A percentile compares a stretch with the other conserved stretches of the same genome.
phyloP scores from a whole-genome alignment of 2,329 filamentous ascomycete species.

The Paecilomyces formosus region DNA sequence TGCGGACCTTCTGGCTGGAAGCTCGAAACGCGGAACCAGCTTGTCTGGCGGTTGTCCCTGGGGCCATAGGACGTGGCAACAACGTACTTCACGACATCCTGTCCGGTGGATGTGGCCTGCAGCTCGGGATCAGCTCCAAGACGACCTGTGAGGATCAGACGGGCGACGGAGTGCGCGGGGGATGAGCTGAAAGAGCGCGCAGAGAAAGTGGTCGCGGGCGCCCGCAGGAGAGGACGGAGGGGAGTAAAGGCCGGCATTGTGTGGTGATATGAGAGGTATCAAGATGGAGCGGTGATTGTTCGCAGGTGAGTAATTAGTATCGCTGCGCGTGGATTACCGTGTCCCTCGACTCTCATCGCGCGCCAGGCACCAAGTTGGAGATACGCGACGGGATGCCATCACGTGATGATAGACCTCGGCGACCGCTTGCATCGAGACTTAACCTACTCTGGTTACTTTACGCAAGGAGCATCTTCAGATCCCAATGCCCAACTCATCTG shows the following conservation, averaged over 20 bases:
- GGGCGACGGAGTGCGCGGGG: slow-evolving; percentile 56
- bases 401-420: not conserved
- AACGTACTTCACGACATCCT: slow-evolving; percentile 68
- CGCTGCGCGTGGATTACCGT: not conserved
- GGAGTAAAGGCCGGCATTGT: slow-evolving; percentile 42
- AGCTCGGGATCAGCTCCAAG: slow-evolving; percentile 74
- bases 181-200: slow-evolving; percentile 70
- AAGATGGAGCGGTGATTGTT: not conserved
- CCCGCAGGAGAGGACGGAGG: slow-evolving; percentile 43
- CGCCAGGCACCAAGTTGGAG: not conserved
- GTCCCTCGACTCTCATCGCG: not conserved
- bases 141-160: slow-evolving; percentile 80
- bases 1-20: slow-evolving; percentile 61
- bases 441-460: not conserved
- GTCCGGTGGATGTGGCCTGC: slow-evolving; percentile 59
- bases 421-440: not conserved
- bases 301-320: not conserved
- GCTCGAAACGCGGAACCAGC: slow-evolving; percentile 75
- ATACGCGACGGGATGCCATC: not conserved
- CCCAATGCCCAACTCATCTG: not conserved
- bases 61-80: slow-evolving; percentile 63
- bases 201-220: slow-evolving; percentile 32
- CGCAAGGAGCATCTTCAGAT: not conserved
- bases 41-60: slow-evolving; percentile 65
- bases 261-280: not conserved